Base-by-base conservation (phyloP, 2,329 filamentous ascomycete genomes). In the Cercospora citrullina region DNA sequence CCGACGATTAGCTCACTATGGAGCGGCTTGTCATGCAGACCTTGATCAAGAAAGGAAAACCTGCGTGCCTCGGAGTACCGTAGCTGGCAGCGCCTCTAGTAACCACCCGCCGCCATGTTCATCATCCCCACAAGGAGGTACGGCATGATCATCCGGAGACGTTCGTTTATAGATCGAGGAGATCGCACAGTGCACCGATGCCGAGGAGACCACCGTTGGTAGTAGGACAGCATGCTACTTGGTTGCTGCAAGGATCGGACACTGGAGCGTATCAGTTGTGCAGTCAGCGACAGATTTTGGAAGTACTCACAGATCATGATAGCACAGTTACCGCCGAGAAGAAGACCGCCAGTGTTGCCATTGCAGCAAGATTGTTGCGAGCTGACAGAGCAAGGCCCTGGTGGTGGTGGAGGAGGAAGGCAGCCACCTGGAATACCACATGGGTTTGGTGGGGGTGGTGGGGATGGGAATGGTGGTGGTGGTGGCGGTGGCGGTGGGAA, bases 41-140 rank as follows among this genome's bases (percentile, higher is more conserved):
- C 63, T 45, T 63, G 63, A 62, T 68, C 63, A 62, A 68, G 63
- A 65, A 68, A 63, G n/a, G 48, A 65, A 68, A 68, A 65, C 23
- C 66, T 65, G 66, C 63, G 63, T 65, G 66, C 66, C 66, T 68
- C 66, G 45, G 59, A 51, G 66, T 65, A 63, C 66, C 66, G 66
- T 68, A 65, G 58, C 63, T 63, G 66, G 66, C 59, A 68, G 66
- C 59, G 63, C 63, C 66, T 45, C 63, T 57, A 62, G 21, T 62
- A 62, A 63, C 59, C 48, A 59, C 59, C 63, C 55, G 48, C 30
- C 55, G 45, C 55, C 55, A 45, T 68, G 61, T 18, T 68, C 62
- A 62, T 64, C 66, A 65, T 68, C 62, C 63, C 55, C 63, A 26
- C 30, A 51, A 63, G 60, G 60, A 53, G 48, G 61, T 57, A 64